These are phyloP conservation scores for Phanerochaete carnosa DNA, from an alignment of 768 basidiomycete genomes.

Conservation along the genomic window DNA sequence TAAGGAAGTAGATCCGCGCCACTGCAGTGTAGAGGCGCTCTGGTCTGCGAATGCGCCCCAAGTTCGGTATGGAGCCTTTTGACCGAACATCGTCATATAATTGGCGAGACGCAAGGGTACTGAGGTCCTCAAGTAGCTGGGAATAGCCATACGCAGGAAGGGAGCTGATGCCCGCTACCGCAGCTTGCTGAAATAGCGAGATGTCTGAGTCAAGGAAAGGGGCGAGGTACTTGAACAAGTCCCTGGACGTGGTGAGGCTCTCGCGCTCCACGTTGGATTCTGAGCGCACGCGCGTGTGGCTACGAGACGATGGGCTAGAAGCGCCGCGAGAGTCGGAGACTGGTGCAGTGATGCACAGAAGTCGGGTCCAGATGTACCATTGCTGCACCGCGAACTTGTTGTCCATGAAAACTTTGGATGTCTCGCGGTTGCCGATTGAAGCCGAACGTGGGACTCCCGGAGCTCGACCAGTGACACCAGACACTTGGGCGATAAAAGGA, in stretches of 20 bases:
- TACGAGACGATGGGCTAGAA: constrained; percentile 47
- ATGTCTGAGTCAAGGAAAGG: constrained; percentile 88
- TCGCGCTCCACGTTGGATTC: constrained; percentile 79
- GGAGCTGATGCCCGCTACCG: constrained; percentile 85
- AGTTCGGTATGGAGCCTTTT: constrained; percentile 40
- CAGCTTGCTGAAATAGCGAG: constrained; percentile 77
- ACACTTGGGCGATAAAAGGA: constrained; percentile 65
- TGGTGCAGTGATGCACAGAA: constrained; percentile 79
- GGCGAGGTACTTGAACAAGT: constrained; percentile 79
- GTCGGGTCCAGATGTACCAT: constrained; percentile 82
- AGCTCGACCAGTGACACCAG: constrained; percentile 45
- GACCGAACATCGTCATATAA: constrained; percentile 73
- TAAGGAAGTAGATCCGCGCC: constrained; percentile 85
- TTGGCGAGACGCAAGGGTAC: constrained; percentile 74
- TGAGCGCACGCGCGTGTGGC: constrained; percentile 68
- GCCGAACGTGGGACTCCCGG: constrained; percentile 37
- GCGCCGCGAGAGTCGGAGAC: constrained; percentile 56
- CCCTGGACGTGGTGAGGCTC: constrained; percentile 76
- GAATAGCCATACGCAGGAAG: constrained; percentile 77
- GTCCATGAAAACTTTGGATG: constrained; percentile 49
- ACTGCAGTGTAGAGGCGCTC: constrained; percentile 83
- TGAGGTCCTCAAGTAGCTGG: constrained; percentile 80
- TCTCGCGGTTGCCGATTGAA: constrained; percentile 46
- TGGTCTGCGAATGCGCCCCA: constrained; percentile 64
- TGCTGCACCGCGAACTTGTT: constrained; percentile 63